phyloP scores from a whole-genome alignment of 2,329 filamentous ascomycete genomes.

The Sporothrix sp. region DNA sequence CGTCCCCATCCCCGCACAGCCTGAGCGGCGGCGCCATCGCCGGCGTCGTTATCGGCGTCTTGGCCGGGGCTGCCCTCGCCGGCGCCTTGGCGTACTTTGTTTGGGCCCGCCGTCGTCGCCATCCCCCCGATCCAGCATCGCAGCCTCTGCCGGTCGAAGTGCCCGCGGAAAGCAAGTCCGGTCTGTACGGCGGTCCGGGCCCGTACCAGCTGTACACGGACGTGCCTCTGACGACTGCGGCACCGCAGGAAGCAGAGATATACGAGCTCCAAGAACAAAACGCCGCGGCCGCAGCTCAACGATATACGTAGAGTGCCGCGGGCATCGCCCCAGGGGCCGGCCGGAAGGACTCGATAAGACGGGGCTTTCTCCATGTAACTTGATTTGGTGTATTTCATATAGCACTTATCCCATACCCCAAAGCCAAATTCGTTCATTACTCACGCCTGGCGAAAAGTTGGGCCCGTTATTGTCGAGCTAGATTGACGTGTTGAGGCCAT shows the following conservation, averaged over 20 bases:
- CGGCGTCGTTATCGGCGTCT: not conserved
- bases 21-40: not conserved
- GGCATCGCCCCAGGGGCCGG: too few species aligned
- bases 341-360: too few species aligned
- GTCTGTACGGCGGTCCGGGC: not conserved
- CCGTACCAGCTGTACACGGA: not conserved
- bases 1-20: not conserved
- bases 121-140: not conserved
- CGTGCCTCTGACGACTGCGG: not conserved
- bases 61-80: not conserved
- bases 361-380: too few species aligned
- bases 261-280: not conserved
- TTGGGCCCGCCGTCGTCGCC: not conserved
- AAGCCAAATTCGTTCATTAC: too few species aligned
- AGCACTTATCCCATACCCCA: too few species aligned
- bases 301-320: too few species aligned
- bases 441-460: too few species aligned
- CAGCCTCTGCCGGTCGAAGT: not conserved
- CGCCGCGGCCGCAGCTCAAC: not conserved
- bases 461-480: too few species aligned
- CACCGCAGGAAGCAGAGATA: not conserved
- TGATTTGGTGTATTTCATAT: too few species aligned
- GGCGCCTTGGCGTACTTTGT: not conserved
- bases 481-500: too few species aligned
- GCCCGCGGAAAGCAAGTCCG: not conserved